phyloP scores from a whole-genome alignment of 1,284 basidiomycete genomes.

The Naganishia cerealis region DNA sequence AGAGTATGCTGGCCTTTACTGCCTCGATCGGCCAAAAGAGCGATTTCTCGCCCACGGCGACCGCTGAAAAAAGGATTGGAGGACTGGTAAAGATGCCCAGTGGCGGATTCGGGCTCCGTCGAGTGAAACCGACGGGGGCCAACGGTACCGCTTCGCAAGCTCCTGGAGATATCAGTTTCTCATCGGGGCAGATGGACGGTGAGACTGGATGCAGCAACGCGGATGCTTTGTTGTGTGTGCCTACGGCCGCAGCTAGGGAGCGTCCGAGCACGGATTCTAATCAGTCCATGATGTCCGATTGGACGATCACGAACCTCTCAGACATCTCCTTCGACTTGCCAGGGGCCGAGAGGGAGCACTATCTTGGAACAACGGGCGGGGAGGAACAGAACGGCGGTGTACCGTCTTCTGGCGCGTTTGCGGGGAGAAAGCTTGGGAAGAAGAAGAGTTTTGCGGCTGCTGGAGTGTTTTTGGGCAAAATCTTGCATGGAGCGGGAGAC shows the following conservation, averaged over 20 bases:
- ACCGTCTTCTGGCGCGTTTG: background rate
- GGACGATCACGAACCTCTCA: constrained; percentile 3
- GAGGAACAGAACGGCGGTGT: constrained; percentile 3
- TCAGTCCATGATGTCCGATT: constrained; percentile 9
- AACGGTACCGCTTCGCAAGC: background rate
- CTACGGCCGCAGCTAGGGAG: background rate
- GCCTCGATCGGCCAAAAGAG: background rate
- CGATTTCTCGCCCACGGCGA: background rate
- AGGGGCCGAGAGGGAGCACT: background rate
- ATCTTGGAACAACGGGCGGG: background rate
- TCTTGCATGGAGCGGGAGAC: background rate
- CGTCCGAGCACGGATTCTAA: constrained; percentile 18
- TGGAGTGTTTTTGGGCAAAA: constrained; percentile 18
- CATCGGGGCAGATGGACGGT: background rate
- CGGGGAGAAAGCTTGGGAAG: background rate
- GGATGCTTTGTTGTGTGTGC: background rate
- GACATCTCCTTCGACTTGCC: constrained; percentile 5
- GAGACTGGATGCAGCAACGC: background rate
- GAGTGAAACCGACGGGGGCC: background rate
- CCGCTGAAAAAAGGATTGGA: background rate
- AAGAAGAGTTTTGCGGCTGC: constrained; percentile 23
- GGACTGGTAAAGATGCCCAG: background rate
- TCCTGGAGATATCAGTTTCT: background rate
- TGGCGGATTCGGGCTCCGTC: background rate
- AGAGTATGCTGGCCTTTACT: constrained; percentile 1